Base-by-base conservation (phyloP, 148 eudicot species). In the Drosera capensis region DNA sequence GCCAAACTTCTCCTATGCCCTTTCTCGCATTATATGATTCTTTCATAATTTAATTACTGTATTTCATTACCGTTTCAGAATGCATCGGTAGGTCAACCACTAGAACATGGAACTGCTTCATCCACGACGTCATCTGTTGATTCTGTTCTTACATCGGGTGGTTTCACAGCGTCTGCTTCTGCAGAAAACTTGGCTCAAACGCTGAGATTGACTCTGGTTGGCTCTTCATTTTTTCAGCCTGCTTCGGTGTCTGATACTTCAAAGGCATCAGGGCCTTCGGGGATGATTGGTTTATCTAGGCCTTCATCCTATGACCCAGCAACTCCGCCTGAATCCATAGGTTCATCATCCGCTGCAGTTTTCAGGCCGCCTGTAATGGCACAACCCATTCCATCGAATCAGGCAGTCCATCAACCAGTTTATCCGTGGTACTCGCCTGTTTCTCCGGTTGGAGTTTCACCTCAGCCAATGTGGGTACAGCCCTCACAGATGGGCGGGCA, bases 381-480 rank as follows among this genome's bases (percentile, higher is more conserved):
- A 29, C 41, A 65, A 48, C 68, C 65, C 14, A 42, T 48, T 43
- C 42, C 63, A 37, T 46, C 66, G 36, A 75, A 54, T 63, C 67
- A 67, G 52, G 45, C 59, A 18, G 49, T 59, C 44, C 95, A 73
- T 57, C 82, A 68, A 35, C 88, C 66, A 34, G 42, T 38, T 22
- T 86, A 68, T 57, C 45, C 71, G 43, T 53, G 71, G 8, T 73
- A 70, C 48, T 52, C 73, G 15, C 48, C 75, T 53, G 56, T 62
- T 36, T 66, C 78, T 66, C 56, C 77, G 60, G 25, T 59, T 30
- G 67, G 53, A 43, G 67, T 62, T 60, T 57, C 72, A 14, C 63
- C 86, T 41, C 88, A 67, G 24, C 81, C 72, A 48, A 59, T 59
- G 11, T 92, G 99, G 99, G 56, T 78, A 65, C 86, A 68, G 47